These are phyloP conservation scores for Gossypium raimondii DNA, from an alignment of 345 rosid genomes.

Conservation along the genomic window DNA sequence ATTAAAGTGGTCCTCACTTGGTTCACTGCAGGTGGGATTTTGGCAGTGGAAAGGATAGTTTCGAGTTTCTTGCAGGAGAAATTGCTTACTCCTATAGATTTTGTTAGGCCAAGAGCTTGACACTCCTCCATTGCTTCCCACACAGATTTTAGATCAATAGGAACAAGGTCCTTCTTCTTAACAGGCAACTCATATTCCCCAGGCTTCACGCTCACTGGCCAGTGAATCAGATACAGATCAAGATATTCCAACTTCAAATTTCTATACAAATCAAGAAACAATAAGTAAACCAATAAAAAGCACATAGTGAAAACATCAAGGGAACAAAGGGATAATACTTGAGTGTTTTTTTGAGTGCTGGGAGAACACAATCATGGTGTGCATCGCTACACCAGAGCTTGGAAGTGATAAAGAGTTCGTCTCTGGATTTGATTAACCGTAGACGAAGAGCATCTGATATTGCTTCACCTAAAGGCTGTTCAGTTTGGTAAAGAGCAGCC, in stretches of 20 bases:
- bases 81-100: slow-evolving; percentile 37
- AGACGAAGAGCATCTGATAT: neutral
- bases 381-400: neutral
- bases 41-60: slow-evolving; percentile 22
- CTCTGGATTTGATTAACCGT: neutral
- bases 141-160: slow-evolving; percentile 26
- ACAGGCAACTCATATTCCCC: slow-evolving; percentile 15
- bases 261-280: slow-evolving; percentile 6
- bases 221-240: slow-evolving; percentile 35
- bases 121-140: slow-evolving; percentile 41
- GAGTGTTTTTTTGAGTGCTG: neutral
- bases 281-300: too few relatives aligned
- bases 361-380: neutral
- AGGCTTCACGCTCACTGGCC: slow-evolving; percentile 24
- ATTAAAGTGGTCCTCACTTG: slow-evolving; percentile 17
- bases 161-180: slow-evolving; percentile 12
- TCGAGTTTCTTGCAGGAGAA: slow-evolving; percentile 31
- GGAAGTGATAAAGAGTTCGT: neutral
- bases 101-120: slow-evolving; percentile 23
- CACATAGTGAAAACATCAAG: too few relatives aligned
- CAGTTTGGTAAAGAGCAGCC: neutral
- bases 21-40: slow-evolving; percentile 33
- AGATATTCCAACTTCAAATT: slow-evolving; percentile 31
- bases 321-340: neutral
- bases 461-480: neutral